Evolutionary conservation across 2,329 filamentous ascomycete genomes (phyloP), one percentile per base, ranked within the genome.

Genomic region (Aspergillus caelatus): DNA sequence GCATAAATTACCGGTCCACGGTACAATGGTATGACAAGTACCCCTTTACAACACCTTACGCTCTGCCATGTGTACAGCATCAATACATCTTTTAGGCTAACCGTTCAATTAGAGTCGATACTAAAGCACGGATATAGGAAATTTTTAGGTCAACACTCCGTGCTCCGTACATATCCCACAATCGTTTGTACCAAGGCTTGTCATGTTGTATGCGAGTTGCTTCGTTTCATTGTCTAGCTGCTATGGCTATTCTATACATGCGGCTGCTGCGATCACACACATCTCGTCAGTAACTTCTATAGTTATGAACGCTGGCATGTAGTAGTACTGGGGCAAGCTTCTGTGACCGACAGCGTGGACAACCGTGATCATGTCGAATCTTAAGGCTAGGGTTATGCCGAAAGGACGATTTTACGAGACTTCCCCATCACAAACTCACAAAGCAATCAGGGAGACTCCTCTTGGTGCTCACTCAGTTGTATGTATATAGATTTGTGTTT

Each of bases 1-100:
- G 56, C 65, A 55, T 65, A 65, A 54, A 58, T 59, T 66, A 66
- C 65, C 60, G 55, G 60, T 48, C 48, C 23, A 61, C 61, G 58
- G 50, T 61, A 60, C 34, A 12, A 30, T 63, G 61, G 60, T 60
- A 55, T 36, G 52, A 12, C 21, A 14, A 55, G 39, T 16, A 21
- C 32, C 10, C 0, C 26, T 14, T 55, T 55, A 19, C 34, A 55
- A 39, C 36, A 39, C 52, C 48, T 32, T 32, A 52, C 26, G 6
- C 16, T 30, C 8, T 19, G 26, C 46, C 16, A 10, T 19, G 34
- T 36, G 14, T 36, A 36, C 34, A 14, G 34, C 14, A 30, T 34
- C 14, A 16, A 32, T 30, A 28, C 46, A 50, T n/a, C 12, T 36
- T 36, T 11, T 16, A 12, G 34, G 34, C 6, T 4, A 14, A 36